Conservation (phyloP, 176 grass and related monocot species). For the Paspalum notatum region DNA sequence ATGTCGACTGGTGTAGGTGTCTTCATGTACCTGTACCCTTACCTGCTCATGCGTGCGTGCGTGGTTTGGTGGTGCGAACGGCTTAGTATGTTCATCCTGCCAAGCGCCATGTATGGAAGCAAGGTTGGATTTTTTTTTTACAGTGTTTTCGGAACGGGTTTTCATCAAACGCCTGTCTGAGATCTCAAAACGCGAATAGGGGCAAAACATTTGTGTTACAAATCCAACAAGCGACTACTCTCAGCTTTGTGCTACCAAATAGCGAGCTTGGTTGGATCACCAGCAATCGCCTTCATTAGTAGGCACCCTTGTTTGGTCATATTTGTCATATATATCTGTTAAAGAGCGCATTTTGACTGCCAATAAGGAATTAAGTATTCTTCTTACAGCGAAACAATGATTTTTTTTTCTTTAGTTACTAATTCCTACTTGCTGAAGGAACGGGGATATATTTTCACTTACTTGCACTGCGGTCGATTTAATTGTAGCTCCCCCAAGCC, state of each 20-base stretch:
- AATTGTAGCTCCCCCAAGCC: not conserved
- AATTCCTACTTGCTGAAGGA: slow-evolving; percentile 3
- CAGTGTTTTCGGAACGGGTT: not conserved
- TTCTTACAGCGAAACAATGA: not conserved
- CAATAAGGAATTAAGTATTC: not conserved
- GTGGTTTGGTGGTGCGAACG: slow-evolving; percentile 31
- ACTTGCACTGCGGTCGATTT: slow-evolving; percentile 18
- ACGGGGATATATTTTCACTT: slow-evolving; percentile 31
- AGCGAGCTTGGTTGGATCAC: not conserved
- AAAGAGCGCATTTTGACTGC: not conserved
- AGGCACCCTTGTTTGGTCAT: not conserved
- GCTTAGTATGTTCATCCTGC: slow-evolving; percentile 10
- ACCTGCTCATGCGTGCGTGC: slow-evolving; percentile 28
- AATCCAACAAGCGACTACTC: not conserved
- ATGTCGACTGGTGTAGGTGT: slow-evolving; percentile 23
- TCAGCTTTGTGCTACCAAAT: not conserved
- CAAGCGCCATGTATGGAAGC: not conserved
- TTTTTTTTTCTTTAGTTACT: not conserved
- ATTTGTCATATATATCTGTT: slow-evolving; percentile 5
- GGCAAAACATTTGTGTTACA: not conserved
- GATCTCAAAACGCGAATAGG: not conserved
- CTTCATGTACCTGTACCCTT: not conserved
- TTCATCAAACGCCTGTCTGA: slow-evolving; percentile 2
- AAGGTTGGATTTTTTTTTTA: not conserved
- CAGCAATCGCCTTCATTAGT: not conserved